These are phyloP conservation scores for Magnolia sinica DNA, from an alignment of 164 flowering plant species.

Conservation along the genomic window DNA sequence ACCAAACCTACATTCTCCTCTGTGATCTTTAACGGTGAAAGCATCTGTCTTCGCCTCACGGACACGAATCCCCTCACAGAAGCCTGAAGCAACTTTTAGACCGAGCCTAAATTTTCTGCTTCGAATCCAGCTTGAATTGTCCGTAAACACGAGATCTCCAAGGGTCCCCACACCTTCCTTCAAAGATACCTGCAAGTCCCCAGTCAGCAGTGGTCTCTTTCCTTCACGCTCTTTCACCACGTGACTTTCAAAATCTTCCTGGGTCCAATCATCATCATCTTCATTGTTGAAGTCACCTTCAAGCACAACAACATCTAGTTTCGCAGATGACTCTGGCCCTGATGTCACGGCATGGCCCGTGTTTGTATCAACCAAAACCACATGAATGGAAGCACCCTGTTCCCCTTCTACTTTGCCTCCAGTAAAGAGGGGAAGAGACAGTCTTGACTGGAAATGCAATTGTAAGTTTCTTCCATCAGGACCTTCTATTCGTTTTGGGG, in stretches of 20 bases:
- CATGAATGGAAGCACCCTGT: constrained; percentile 80
- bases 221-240: constrained; percentile 96
- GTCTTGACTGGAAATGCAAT: constrained; percentile 71
- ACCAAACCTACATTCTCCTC: constrained; percentile 81
- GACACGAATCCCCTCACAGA: constrained; percentile 64
- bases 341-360: constrained; percentile 61
- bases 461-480: constrained; percentile 81
- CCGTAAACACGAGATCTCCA: constrained; percentile 90
- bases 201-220: constrained; percentile 86
- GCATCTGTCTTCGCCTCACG: constrained; percentile 97
- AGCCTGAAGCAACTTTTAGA: constrained; percentile 72
- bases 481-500: constrained; percentile 78
- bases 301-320: constrained; percentile 86
- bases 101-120: constrained; percentile 95
- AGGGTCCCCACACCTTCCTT: constrained; percentile 94
- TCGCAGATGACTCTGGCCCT: constrained; percentile 76
- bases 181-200: constrained; percentile 73
- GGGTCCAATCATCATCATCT: constrained; percentile 75
- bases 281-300: constrained; percentile 97
- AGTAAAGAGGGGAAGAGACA: constrained; percentile 87
- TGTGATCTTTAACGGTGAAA: constrained; percentile 91
- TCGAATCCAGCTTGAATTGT: constrained; percentile 97
- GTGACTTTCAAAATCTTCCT: constrained; percentile 86
- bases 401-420: constrained; percentile 99
- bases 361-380: constrained; percentile 72